Conservation (phyloP, 2,329 filamentous ascomycete species). For the Gyromitra esculenta region DNA sequence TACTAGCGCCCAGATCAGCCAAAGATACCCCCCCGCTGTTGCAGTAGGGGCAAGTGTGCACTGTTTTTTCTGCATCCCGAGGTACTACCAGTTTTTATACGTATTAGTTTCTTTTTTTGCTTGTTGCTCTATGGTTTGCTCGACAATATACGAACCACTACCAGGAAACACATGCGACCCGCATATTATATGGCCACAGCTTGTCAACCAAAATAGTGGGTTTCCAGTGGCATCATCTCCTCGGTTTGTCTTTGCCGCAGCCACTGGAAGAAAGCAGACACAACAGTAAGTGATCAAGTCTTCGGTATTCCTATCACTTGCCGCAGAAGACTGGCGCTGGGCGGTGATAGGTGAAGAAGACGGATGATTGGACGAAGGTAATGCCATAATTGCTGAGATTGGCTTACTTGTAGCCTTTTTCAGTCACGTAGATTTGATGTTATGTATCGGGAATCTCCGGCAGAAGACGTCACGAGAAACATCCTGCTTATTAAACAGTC, state of each 20-base stretch:
- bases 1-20: constrained; percentile 47
- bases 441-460: constrained; percentile 8
- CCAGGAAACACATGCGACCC: constrained; percentile 52
- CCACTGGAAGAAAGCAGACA: constrained; percentile 49
- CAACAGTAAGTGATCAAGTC: constrained; percentile 53
- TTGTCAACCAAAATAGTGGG: constrained; percentile 53
- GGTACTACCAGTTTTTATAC: constrained; percentile 37
- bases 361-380: constrained; percentile 13
- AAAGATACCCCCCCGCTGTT: constrained; percentile 50
- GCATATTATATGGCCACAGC: constrained; percentile 55
- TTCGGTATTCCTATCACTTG: constrained; percentile 26
- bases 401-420: not conserved
- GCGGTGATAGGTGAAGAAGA: constrained; percentile 34
- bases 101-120: constrained; percentile 14
- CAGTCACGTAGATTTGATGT: not conserved
- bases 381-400: constrained; percentile 20
- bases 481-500: constrained; percentile 39
- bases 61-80: constrained; percentile 45
- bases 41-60: constrained; percentile 53
- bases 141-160: constrained; percentile 42
- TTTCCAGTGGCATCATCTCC: not conserved
- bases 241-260: constrained; percentile 8
- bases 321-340: constrained; percentile 30
- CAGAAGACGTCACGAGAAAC: not conserved
- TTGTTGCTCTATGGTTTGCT: not conserved